Evolutionary conservation across 179 eudicot species (phyloP).

Genomic region (Sideroxylon spinosum): DNA sequence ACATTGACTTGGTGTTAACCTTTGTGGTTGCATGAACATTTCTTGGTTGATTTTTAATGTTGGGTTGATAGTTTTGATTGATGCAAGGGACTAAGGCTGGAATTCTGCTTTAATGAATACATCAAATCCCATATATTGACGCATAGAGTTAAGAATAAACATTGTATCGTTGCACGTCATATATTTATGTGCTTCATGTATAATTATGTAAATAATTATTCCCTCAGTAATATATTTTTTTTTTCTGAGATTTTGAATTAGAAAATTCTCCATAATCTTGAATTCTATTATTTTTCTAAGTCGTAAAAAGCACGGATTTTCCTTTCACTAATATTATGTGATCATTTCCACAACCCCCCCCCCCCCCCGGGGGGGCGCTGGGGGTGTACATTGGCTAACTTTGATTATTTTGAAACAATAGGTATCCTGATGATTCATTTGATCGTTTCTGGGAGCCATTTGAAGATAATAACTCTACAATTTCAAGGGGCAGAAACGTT

Average conservation of each 20-base stretch:
- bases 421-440: constrained; percentile 85
- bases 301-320: background rate
- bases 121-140: background rate
- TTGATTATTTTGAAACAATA: constrained; percentile 25
- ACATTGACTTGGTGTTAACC: background rate
- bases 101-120: background rate
- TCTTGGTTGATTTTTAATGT: background rate
- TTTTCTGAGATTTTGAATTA: background rate
- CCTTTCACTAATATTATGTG: background rate
- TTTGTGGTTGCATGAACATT: background rate
- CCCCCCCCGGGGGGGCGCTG: too few species aligned
- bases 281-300: background rate
- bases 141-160: background rate
- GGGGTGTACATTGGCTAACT: constrained; percentile 12
- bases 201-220: too few species aligned
- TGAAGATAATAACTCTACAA: constrained; percentile 42
- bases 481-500: constrained; percentile 36
- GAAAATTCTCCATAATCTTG: background rate
- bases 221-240: too few species aligned
- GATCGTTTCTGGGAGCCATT: constrained; percentile 94
- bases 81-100: background rate
- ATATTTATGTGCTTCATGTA: background rate
- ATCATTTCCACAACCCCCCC: too few species aligned
- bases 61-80: background rate
- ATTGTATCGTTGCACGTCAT: background rate